Evolutionary conservation across 257 asterid species (phyloP), one percentile per base, ranked within the genome.

Genomic region (Solanum clarkiae): DNA sequence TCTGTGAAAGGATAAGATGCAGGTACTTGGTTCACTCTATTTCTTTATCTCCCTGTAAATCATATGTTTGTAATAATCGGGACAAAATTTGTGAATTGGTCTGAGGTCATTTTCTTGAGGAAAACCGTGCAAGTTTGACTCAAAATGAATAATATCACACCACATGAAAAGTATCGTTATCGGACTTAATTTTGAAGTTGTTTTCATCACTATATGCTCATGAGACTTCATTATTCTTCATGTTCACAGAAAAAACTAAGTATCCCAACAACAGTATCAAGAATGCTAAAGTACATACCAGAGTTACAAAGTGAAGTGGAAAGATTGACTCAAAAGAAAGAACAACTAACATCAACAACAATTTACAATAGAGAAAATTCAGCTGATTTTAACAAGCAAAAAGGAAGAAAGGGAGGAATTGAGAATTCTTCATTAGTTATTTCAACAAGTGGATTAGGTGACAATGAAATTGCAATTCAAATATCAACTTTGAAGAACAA

Each of bases 231-330:
- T 40, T 12, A 40, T 40, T 40, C 47, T 70, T 70, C 1, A 4
- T 40, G 80, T 70, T 70, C 7, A 45, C 80, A 82, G 88, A 81
- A 47, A 51, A 86, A 71, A 16, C 12, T 86, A 60, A 86, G 88
- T 57, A 82, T 82, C 47, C 86, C 88, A 10, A 40, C 54, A 42
- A 81, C 80, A 22, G 36, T 82, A 22, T 59, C 88, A 42, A 80
- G 45, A n/a, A 85, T 82, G 8, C 75, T 86, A 6, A 82, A 82
- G 59, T 86, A 86, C 70, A 71, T 86, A 49, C 88, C 88, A 12
- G 84, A 86, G 14, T 20, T 86, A 60, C 49, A 82, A 59, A 82
- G 14, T 53, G 86, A 86, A 36, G 68, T 86, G 15, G 85, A 82
- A 53, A 59, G 75, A 75, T 62, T 82, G 47, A 13, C 20, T 18